Base-by-base conservation (phyloP, 371 early-diverging fungal species). In the Mycotypha africana region DNA sequence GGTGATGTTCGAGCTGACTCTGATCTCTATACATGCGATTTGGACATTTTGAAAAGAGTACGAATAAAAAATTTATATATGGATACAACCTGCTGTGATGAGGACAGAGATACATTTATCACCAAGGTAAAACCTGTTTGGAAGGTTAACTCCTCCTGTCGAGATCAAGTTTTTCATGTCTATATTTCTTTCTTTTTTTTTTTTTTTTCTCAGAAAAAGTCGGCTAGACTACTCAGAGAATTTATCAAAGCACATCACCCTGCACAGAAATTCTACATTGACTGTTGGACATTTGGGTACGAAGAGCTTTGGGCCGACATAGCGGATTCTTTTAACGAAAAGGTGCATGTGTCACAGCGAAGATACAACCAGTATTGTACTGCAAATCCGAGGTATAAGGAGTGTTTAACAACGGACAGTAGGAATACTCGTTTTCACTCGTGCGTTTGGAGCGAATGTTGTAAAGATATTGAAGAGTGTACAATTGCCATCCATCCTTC, bases 231-330 rank as follows among this genome's bases (percentile, higher is more conserved):
- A 14, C 43, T 72, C 20, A 20, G 55, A n/a, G 51, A 47, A 2
- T 46, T 62, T 17, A 55, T 69, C 17, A 47, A 54, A n/a, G 42
- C 34, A 2, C 38, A 56, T 9, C 62, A 60, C 4, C 25, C 47
- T 1, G 22, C 59, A 7, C 49, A 62, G 2, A 67, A 69, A 12
- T 51, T 69, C 3, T 73, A 69, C 37, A 51, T 73, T 26, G 70
- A 73, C 20, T 57, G 58, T 12, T 73, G 70, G 70, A 62, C 62
- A 30, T 65, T 62, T 55, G 74, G 74, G 2, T 69, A 65, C 22
- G 74, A 73, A 38, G 67, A 73, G 15, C 49, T 65, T 11, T 73
- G 74, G 70, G 47, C 56, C 4, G 57, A 47, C 2, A 53, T 73
- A 23, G 36, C 54, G 1, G 48, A 47, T 11, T 51, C 43, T 1